Base-by-base conservation (phyloP, 2,329 filamentous ascomycete species). In the Fusarium decemcellulare region DNA sequence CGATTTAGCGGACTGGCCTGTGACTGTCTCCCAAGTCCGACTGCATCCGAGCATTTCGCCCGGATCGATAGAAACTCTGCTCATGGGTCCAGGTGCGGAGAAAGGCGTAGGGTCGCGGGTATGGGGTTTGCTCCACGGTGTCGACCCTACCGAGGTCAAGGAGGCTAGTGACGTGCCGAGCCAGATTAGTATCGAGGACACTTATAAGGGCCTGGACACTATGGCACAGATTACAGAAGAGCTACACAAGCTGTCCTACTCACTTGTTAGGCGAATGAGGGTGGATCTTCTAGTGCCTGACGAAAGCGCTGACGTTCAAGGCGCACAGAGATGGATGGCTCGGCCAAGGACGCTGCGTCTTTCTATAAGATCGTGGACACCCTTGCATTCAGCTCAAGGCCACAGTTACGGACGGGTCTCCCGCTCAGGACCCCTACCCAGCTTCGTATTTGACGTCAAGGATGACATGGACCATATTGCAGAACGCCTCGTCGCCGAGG, bases 161-260 rank as follows among this genome's bases (percentile, higher is more conserved):
- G 85, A 90, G 67, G 92, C 90, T 2, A 88, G 88, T 71, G 87
- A 90, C 46, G 80, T 97, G 2, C 95, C 95, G 0, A 90, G 89
- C 2, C 95, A 98, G 79, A 97, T 98, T 76, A 96, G 93, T 78
- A 96, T 98, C 68, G 95, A 98, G 77, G 95, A 98, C 80, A 96
- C 94, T 15, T 98, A 97, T 48, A 86, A 88, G 27, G 89, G 90
- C 15, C 83, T 97, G 2, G 88, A 92, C 70, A 90, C 85, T 0
- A 77, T 91, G 54, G 79, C 88, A 1, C 86, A 90, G 62, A 89
- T 97, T 32, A 81, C 83, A 43, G 88, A 87, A 67, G 91, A 97
- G 79, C 83, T 98, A 42, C 80, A 83, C n/a, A 85, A 88, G 63
- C 82, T 98, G 3, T 86, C 92, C 0, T 84, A 82, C 12, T 94